phyloP scores from a whole-genome alignment of 164 flowering plant genomes.

The Sedum album region DNA sequence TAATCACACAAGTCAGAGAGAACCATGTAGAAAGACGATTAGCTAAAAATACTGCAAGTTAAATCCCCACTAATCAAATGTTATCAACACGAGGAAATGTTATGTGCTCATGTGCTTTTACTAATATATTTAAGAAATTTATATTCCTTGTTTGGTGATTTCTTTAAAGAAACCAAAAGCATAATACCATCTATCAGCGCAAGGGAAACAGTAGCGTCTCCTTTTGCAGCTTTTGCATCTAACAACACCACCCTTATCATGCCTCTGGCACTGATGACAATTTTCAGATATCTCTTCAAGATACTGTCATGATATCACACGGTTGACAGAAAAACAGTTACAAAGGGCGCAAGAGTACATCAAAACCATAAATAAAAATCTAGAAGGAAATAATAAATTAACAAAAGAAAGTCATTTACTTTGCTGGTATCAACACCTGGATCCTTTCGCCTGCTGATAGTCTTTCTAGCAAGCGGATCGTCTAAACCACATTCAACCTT shows the following conservation, averaged over 20 bases:
- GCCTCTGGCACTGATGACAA: constrained; percentile 28
- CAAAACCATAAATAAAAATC: background rate
- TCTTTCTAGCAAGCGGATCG: background rate
- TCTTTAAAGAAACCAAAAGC: background rate
- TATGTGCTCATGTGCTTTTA: no score
- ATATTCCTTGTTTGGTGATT: no score
- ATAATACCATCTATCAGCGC: constrained; percentile 18
- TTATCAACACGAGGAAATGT: no score
- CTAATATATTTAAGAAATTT: no score
- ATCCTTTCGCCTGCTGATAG: background rate
- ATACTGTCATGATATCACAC: background rate
- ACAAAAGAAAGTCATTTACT: background rate
- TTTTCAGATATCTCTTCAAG: constrained; percentile 8
- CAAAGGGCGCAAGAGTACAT: background rate
- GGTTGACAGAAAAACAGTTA: background rate
- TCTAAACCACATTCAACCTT: background rate
- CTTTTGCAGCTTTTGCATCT: constrained; percentile 15
- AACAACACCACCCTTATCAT: constrained; percentile 21
- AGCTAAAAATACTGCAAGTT: no score
- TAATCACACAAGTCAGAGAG: no score
- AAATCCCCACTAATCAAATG: no score
- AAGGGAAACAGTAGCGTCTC: constrained; percentile 21
- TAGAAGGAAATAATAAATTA: background rate
- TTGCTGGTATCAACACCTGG: background rate
- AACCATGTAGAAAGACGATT: no score